These are phyloP conservation scores for Symbiodinium natans DNA, from an alignment of 73 alveolate species.

Conservation along the genomic window DNA sequence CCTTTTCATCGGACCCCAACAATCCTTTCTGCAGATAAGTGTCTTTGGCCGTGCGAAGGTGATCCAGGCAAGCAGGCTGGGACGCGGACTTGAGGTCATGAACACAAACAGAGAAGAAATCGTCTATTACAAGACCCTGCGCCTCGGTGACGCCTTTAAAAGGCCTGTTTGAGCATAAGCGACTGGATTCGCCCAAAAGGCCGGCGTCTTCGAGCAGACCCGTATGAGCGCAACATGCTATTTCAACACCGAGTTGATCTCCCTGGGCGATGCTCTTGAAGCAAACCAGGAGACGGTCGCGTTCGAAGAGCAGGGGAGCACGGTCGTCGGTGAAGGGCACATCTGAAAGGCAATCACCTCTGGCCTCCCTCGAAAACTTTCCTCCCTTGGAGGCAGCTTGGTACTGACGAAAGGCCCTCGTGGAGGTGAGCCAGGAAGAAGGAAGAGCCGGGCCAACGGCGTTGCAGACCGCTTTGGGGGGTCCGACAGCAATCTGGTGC, in stretches of 20 bases:
- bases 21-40: too few relatives aligned
- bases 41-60: neutral
- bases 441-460: neutral
- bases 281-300: neutral
- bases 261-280: conserved; percentile 16
- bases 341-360: neutral
- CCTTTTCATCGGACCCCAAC: neutral
- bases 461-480: neutral
- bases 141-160: neutral
- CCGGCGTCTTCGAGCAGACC: neutral
- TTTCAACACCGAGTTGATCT: neutral
- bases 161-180: neutral
- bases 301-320: neutral
- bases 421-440: too few relatives aligned
- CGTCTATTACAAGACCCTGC: neutral
- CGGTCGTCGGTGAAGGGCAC: neutral
- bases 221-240: neutral
- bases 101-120: neutral
- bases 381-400: too few relatives aligned
- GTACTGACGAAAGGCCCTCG: too few relatives aligned
- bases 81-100: neutral
- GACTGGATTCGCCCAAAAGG: neutral
- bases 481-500: neutral
- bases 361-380: too few relatives aligned
- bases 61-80: neutral